phyloP scores from a whole-genome alignment of 345 rosid species.

The Durio zibethinus region DNA sequence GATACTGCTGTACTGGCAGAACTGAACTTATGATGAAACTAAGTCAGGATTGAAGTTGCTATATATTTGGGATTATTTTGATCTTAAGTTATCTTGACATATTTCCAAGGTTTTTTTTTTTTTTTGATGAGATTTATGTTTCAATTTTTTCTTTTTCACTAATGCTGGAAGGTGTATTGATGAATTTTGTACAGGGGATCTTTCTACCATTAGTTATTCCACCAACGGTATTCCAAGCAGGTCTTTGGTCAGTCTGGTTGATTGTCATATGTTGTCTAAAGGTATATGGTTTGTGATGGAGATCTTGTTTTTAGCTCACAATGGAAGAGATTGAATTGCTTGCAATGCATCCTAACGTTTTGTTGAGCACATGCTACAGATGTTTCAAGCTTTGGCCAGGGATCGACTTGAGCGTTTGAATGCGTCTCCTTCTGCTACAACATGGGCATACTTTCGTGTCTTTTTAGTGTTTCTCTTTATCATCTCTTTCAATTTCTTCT shows the following conservation, averaged over 20 bases:
- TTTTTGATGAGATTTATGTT: not conserved
- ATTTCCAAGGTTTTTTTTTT: not conserved
- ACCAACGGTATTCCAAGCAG: slow-evolving; percentile 70
- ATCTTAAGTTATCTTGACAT: slow-evolving; percentile 2
- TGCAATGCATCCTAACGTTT: not conserved
- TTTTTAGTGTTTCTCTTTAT: slow-evolving; percentile 75
- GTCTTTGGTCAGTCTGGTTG: slow-evolving; percentile 91
- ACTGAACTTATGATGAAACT: not conserved
- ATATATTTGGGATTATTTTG: not conserved
- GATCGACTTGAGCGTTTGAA: slow-evolving; percentile 94
- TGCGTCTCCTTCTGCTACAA: slow-evolving; percentile 91
- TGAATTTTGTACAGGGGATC: slow-evolving; percentile 61
- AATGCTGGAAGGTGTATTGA: not conserved
- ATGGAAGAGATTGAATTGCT: not conserved
- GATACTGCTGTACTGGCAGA: not conserved
- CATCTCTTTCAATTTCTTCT: slow-evolving; percentile 65
- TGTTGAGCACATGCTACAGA: slow-evolving; percentile 30
- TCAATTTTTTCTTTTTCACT: not conserved
- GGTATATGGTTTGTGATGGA: slow-evolving; percentile 41
- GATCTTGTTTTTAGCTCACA: slow-evolving; percentile 20
- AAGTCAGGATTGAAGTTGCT: not conserved
- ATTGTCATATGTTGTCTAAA: slow-evolving; percentile 78
- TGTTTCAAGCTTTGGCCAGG: slow-evolving; percentile 99
- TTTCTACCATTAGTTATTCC: slow-evolving; percentile 90
- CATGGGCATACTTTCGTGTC: slow-evolving; percentile 86